Percentiles rank a stretch among this genome's conserved stretches.
Conservation (phyloP, 768 basidiomycete genomes). For the Wakefieldia striispora region DNA sequence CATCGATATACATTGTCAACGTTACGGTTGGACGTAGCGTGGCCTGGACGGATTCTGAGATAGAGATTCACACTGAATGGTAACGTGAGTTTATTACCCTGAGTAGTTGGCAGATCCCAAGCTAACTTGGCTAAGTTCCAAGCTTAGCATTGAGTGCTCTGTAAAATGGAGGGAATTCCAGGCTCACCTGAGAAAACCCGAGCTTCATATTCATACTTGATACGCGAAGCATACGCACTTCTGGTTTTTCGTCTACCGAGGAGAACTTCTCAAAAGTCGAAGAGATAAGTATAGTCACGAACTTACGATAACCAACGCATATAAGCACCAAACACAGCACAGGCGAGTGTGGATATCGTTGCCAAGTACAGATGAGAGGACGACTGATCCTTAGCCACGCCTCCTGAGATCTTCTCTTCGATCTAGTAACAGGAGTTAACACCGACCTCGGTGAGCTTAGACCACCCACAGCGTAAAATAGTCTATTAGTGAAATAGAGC, state of each 20-base stretch:
- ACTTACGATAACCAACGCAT: conserved; percentile 21
- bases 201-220: conserved; percentile 21
- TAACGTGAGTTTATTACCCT: conserved; percentile 10
- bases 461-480: conserved; percentile 21
- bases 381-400: not conserved
- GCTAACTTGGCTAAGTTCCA: conserved; percentile 12
- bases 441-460: not conserved
- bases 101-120: conserved; percentile 22
- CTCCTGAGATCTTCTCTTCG: conserved; percentile 14
- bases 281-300: not conserved
- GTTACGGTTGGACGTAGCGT: not conserved
- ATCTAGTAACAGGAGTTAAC: conserved; percentile 14
- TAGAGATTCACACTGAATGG: not conserved
- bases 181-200: conserved; percentile 19
- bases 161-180: not conserved
- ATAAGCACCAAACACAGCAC: conserved; percentile 15
- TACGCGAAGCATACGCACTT: conserved; percentile 12
- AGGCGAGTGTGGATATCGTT: conserved; percentile 9
- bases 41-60: conserved; percentile 6
- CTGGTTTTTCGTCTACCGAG: conserved; percentile 2
- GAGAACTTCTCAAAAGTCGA: not conserved
- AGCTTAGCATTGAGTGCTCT: not conserved
- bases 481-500: conserved; percentile 22
- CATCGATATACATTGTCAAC: conserved; percentile 4
- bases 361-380: conserved; percentile 12